Base-by-base conservation (phyloP, 805 yeast genomes). In the Kregervanrija pseudodelftensis region DNA sequence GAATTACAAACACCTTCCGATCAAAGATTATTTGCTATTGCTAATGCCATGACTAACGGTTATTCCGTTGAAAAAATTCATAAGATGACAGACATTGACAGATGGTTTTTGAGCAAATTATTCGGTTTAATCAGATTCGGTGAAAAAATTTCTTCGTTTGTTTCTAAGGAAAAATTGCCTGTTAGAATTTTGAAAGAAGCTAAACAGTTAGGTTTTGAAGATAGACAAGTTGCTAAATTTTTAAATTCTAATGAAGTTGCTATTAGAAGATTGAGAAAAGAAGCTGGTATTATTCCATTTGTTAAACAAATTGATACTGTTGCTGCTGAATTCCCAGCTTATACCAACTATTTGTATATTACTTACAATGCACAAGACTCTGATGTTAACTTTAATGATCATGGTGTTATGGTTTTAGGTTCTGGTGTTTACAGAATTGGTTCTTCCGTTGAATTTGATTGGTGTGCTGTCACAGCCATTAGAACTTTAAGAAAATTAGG, bases 371-470 rank as follows among this genome's bases (percentile, higher is more conserved):
- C 96, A 40, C 89, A 85, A 55, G 69, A 84, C 33, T 82, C 85
- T 54, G 99, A 91, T 68, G 79, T 93, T 49, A 63, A 72, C n/a
- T 93, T 91, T 61, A 81, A 89, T 54, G 97, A 91, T 53, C 81
- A 89, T 52, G 97, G 97, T 65, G 83, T 85, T 42, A 86, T 91
- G 85, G 99, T 91, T 37, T 74, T 91, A 48, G 98, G 98, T 54
- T 89, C 97, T 4, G 99, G 99, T 76, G 99, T 93, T 38, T 91
- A 91, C 77, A 82, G 99, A 72, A 91, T 91, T 63, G 99, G 99
- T 58, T 93, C 98, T 5, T 91, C 98, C 30, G 99, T 91, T 50
- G 99, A 91, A 69, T 91, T 91, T 63, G 99, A 91, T 71, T 91
- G 98, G 97, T 91, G 99, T 80, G 98, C 98, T 39, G 99, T 91